phyloP scores from a whole-genome alignment of 805 yeast genomes.

The Nakazawaea ishiwadae region DNA sequence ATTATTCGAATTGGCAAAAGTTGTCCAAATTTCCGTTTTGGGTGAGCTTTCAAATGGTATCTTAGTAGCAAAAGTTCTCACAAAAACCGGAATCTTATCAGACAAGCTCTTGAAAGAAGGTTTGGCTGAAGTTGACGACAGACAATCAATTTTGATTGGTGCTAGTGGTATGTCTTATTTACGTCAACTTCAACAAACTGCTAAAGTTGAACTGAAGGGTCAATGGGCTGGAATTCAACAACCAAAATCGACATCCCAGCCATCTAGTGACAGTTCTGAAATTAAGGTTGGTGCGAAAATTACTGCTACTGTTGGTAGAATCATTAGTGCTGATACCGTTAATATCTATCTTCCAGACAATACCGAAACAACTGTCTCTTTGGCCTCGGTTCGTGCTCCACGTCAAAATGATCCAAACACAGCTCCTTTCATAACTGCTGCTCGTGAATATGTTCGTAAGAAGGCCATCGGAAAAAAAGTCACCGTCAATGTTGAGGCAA shows the following conservation, averaged over 20 bases:
- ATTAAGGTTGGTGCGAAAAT: conserved; percentile 41
- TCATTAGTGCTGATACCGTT: conserved; percentile 66
- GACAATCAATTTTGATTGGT: conserved; percentile 74
- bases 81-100: conserved; percentile 41
- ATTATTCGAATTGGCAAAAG: conserved; percentile 55
- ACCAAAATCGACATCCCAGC: conserved; percentile 18
- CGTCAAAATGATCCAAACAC: conserved; percentile 53
- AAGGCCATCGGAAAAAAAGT: conserved; percentile 68
- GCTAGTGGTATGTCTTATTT: conserved; percentile 54
- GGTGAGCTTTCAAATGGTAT: conserved; percentile 63
- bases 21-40: conserved; percentile 49
- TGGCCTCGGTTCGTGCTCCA: conserved; percentile 76
- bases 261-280: conserved; percentile 22
- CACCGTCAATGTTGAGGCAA: conserved; percentile 55
- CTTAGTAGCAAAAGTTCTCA: conserved; percentile 46
- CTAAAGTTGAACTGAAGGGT: conserved; percentile 51
- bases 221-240: conserved; percentile 43
- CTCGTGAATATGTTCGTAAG: conserved; percentile 72
- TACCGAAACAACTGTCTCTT: conserved; percentile 61
- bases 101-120: conserved; percentile 66
- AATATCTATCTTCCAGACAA: conserved; percentile 46
- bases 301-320: conserved; percentile 52
- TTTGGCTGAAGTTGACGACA: conserved; percentile 69
- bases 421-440: conserved; percentile 54
- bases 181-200: conserved; percentile 61